A percentile compares a stretch with the other conserved stretches of the same genome.
Conservation (phyloP, 768 basidiomycete species). For the Phlebiopsis gigantea region DNA sequence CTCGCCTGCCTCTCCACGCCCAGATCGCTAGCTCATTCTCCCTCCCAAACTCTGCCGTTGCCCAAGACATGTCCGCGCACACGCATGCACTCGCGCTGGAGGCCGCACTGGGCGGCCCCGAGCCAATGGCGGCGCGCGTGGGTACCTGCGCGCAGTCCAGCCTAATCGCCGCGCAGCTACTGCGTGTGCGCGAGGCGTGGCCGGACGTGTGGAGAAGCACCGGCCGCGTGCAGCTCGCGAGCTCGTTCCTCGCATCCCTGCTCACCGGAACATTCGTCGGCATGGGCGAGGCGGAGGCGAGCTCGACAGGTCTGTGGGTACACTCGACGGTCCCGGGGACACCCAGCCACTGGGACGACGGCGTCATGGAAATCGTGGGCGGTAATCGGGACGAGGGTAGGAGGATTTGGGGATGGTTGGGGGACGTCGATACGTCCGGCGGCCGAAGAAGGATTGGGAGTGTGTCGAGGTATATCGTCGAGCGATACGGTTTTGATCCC, state of each 20-base stretch:
- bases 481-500: slow-evolving; percentile 76
- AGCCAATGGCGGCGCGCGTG: slow-evolving; percentile 70
- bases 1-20: slow-evolving; percentile 59
- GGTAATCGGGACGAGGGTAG: slow-evolving; percentile 71
- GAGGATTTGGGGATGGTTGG: slow-evolving; percentile 71
- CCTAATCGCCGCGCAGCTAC: slow-evolving; percentile 67
- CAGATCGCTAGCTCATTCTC: slow-evolving; percentile 70
- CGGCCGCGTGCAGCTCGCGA: slow-evolving; percentile 72
- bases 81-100: slow-evolving; percentile 75
- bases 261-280: slow-evolving; percentile 66
- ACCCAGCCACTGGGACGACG: slow-evolving; percentile 66
- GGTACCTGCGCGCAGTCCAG: slow-evolving; percentile 70
- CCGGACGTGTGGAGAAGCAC: slow-evolving; percentile 78
- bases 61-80: slow-evolving; percentile 78
- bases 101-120: slow-evolving; percentile 70
- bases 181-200: slow-evolving; percentile 75
- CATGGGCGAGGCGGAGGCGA: slow-evolving; percentile 74
- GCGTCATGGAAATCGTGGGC: slow-evolving; percentile 70
- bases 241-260: slow-evolving; percentile 67
- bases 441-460: slow-evolving; percentile 60
- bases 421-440: slow-evolving; percentile 71
- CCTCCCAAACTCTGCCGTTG: slow-evolving; percentile 66
- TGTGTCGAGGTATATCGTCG: slow-evolving; percentile 69
- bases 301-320: slow-evolving; percentile 75
- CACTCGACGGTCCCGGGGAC: slow-evolving; percentile 28